Evolutionary conservation across 495 filamentous ascomycete species (phyloP).

Genomic region (Aspergillus olivimuriae): DNA sequence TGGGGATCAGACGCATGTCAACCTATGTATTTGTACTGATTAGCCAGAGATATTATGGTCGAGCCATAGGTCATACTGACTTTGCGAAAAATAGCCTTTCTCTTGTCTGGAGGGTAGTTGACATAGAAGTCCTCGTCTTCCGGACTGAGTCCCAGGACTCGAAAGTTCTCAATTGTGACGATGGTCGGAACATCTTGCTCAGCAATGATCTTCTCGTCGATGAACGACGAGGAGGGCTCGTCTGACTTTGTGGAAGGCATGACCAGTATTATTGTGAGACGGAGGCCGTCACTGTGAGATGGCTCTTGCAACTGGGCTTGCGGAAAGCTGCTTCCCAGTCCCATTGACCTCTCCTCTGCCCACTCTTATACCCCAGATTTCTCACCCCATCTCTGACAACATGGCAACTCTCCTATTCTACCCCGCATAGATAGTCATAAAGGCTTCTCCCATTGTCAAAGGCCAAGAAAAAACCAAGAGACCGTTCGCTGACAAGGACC

Average conservation of each 20-base stretch:
- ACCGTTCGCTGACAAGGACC: background rate
- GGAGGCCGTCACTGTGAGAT: background rate
- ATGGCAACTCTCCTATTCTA: background rate
- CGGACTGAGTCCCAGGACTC: conserved; percentile 1
- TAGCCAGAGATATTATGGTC: background rate
- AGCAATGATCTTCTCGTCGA: background rate
- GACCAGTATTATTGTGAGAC: too few relatives aligned
- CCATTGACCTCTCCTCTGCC: background rate
- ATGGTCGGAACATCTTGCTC: background rate
- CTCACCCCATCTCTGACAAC: background rate
- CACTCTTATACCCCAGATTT: background rate
- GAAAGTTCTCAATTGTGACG: conserved; percentile 4
- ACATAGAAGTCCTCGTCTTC: conserved; percentile 12
- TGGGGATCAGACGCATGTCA: conserved; percentile 2
- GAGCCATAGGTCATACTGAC: background rate
- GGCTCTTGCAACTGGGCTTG: background rate
- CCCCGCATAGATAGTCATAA: background rate
- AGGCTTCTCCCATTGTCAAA: background rate
- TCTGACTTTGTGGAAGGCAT: background rate
- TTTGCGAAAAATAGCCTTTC: conserved; percentile 5
- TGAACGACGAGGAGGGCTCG: background rate
- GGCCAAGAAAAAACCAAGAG: background rate
- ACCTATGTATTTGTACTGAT: background rate
- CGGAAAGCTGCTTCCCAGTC: background rate
- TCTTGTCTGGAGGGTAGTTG: conserved; percentile 7